These are phyloP conservation scores for Mortierella sp. DNA, from an alignment of 371 early-diverging fungal species.

Conservation along the genomic window DNA sequence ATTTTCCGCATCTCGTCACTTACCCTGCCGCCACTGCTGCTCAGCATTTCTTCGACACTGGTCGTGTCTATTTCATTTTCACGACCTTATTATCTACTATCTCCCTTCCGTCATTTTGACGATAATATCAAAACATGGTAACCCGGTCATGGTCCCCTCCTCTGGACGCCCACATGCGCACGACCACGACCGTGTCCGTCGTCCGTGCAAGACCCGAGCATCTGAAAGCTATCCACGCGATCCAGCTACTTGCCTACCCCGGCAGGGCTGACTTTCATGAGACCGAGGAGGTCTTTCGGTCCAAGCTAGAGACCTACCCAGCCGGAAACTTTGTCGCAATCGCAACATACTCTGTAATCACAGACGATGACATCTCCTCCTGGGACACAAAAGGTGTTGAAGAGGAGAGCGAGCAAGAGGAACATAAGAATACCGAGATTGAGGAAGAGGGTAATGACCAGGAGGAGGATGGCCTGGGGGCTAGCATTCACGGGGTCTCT, in stretches of 20 bases:
- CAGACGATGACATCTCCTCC: conserved; percentile 36
- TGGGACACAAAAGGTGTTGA: conserved; percentile 9
- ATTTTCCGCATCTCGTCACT: too few relatives aligned
- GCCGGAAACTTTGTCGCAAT: conserved; percentile 53
- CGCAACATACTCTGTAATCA: conserved; percentile 46
- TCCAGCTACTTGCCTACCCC: conserved; percentile 41
- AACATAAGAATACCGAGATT: not conserved
- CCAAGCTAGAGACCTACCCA: conserved; percentile 40
- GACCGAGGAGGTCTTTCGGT: conserved; percentile 35
- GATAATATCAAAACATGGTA: too few relatives aligned
- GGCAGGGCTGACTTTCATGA: conserved; percentile 29
- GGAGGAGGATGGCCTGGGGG: not conserved
- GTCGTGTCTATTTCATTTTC: too few relatives aligned
- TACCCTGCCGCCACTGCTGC: too few relatives aligned
- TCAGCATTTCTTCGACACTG: too few relatives aligned
- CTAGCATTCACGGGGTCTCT: conserved; percentile 7
- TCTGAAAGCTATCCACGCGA: conserved; percentile 24
- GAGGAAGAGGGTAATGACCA: conserved; percentile 1
- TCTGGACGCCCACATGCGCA: conserved; percentile 29
- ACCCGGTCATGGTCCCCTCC: conserved; percentile 44
- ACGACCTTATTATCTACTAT: too few relatives aligned
- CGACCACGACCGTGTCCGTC: conserved; percentile 27
- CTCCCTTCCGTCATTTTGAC: too few relatives aligned
- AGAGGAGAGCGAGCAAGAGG: conserved; percentile 3
- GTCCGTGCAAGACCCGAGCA: conserved; percentile 43